These are phyloP conservation scores for Zea luxurians DNA, from an alignment of 176 grass and related monocot species.

Conservation along the genomic window DNA sequence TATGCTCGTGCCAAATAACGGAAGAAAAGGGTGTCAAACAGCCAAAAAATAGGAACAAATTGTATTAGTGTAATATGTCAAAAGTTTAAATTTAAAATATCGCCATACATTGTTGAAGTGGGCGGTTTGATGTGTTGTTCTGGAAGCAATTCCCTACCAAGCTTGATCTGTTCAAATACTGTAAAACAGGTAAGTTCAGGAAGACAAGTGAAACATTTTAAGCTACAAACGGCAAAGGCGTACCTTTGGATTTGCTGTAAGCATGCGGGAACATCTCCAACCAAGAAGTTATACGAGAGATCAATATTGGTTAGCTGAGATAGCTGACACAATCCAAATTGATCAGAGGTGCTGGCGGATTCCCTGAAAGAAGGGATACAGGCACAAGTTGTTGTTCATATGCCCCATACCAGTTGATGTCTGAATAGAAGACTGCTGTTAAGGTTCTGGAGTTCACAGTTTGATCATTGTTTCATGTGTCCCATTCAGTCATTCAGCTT, in stretches of 20 bases:
- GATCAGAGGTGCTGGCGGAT: constrained; percentile 35
- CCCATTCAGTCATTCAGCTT: constrained; percentile 21
- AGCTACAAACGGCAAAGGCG: constrained; percentile 33
- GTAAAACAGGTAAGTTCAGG: constrained; percentile 62
- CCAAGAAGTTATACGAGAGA: constrained; percentile 85
- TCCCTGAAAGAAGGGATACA: constrained; percentile 39
- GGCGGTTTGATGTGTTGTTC: constrained; percentile 50
- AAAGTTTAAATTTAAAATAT: constrained; percentile 16
- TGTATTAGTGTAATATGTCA: not conserved
- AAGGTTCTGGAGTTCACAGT: constrained; percentile 21
- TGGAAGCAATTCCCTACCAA: constrained; percentile 80
- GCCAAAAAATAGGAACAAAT: not conserved
- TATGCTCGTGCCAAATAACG: not conserved
- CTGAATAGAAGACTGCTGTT: not conserved
- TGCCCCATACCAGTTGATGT: constrained; percentile 10
- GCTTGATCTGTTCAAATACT: constrained; percentile 77
- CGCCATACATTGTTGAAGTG: constrained; percentile 63
- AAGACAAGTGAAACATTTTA: constrained; percentile 19
- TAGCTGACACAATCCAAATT: constrained; percentile 69
- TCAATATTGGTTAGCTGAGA: constrained; percentile 55
- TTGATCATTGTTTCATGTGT: not conserved
- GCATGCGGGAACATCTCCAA: constrained; percentile 70
- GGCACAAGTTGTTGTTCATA: not conserved
- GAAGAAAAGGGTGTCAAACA: not conserved
- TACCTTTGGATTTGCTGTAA: constrained; percentile 69